Evolutionary conservation across 345 rosid genomes (phyloP), one percentile per base, ranked within the genome.

Genomic region (Eucalyptus pumila): DNA sequence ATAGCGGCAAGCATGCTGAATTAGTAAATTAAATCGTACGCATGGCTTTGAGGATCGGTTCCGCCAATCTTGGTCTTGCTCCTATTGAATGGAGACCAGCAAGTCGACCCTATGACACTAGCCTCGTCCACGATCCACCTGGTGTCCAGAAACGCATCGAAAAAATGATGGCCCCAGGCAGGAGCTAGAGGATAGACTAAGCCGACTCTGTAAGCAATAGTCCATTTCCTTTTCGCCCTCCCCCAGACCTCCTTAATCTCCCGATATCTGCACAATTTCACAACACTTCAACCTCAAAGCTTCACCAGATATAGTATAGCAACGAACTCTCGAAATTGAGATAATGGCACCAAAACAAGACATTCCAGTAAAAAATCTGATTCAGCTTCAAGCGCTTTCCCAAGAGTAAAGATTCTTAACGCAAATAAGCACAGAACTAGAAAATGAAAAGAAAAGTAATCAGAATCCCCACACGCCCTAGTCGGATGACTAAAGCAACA

Each of bases 81-180:
- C 34, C 93, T 88, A 88, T 97, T 96, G 93, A 95, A 95, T 87
- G 93, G 94, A 48, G 99, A 97, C 99, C 99, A 97, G 92, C 97
- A 94, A 80, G 96, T 95, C 27, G 95, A 89, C 16, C 94, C 93
- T 8, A 98, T 95, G 21, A 89, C 58, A 4, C 98, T 98, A 83
- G 91, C 91, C 94, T 97, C 97, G 47, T 97, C 97, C 7, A 98
- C 98, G 32, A 96, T 69, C 97, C 97, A 96, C 89, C 97, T 90
- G 40, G 92, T 90, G 72, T 95, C 96, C 26, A 97, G 99, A 88
- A 96, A 96, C 13, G 95, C 97, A 86, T 97, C 96, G 98, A 96
- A 90, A 97, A 97, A 26, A 96, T 96, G 80, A 91, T 95, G 23
- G 98, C 96, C 10, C 89, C 89, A 3, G 98, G 98, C 85, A 96